phyloP scores from a whole-genome alignment of 768 basidiomycete species.

The Leccinum disarticulatum region DNA sequence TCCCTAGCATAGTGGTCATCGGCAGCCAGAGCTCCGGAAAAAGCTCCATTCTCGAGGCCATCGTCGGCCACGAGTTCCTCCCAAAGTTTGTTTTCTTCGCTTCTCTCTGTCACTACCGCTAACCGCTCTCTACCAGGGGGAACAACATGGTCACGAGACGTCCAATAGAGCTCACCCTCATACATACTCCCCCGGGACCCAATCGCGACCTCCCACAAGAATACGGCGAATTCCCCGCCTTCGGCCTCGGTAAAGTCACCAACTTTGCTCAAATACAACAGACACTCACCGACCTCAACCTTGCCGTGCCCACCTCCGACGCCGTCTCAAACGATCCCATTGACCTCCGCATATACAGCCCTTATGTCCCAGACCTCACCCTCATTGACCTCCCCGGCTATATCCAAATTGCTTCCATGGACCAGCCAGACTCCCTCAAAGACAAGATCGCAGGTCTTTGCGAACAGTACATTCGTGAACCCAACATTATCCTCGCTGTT shows the following conservation, averaged over 20 bases:
- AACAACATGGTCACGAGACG: constrained; percentile 99
- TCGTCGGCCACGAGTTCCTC: constrained; percentile 96
- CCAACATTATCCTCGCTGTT: constrained; percentile 99
- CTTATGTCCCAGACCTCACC: constrained; percentile 94
- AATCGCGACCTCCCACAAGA: constrained; percentile 61
- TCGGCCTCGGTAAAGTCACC: constrained; percentile 86
- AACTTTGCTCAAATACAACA: constrained; percentile 92
- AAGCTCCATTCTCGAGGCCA: constrained; percentile 94
- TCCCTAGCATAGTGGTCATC: constrained; percentile 97
- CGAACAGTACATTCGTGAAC: constrained; percentile 97
- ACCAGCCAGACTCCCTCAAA: constrained; percentile 93
- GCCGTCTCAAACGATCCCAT: constrained; percentile 95
- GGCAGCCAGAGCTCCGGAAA: constrained; percentile 99
- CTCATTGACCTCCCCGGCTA: constrained; percentile 98
- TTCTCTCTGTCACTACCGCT: not conserved
- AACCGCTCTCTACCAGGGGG: constrained; percentile 54
- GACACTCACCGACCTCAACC: constrained; percentile 91
- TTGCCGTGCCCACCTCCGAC: constrained; percentile 86
- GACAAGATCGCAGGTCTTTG: constrained; percentile 89
- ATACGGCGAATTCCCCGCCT: constrained; percentile 92
- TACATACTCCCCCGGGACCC: constrained; percentile 72
- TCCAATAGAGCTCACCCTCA: constrained; percentile 95
- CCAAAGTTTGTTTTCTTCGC: constrained; percentile 75
- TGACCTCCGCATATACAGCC: constrained; percentile 94
- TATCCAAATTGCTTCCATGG: constrained; percentile 90